These are phyloP conservation scores for Penicillium argentinense DNA, from an alignment of 495 filamentous ascomycete genomes.

Conservation along the genomic window DNA sequence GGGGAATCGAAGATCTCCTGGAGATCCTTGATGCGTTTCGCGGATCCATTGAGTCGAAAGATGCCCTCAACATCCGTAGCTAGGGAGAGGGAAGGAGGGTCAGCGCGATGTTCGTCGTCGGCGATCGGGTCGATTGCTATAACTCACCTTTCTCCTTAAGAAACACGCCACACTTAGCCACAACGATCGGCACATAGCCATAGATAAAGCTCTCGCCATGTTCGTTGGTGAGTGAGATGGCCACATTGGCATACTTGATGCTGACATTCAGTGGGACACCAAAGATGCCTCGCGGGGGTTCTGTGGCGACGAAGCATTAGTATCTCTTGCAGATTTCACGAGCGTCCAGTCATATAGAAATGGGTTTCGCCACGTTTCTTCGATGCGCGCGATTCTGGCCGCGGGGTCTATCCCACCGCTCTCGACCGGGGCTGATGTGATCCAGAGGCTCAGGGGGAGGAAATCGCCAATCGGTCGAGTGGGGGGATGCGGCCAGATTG, in stretches of 20 bases:
- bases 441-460: conserved; percentile 2
- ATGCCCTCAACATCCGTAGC: conserved; percentile 97
- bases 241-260: conserved; percentile 98
- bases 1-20: conserved; percentile 90
- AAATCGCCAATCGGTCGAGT: not conserved
- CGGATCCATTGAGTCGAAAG: conserved; percentile 93
- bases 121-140: conserved; percentile 1
- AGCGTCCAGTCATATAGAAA: no score
- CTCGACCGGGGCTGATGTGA: not conserved
- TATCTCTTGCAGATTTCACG: no score
- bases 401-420: not conserved
- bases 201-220: conserved; percentile 95
- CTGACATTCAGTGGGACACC: conserved; percentile 91
- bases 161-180: conserved; percentile 97
- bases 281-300: conserved; percentile 68
- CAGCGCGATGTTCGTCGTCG: conserved; percentile 3
- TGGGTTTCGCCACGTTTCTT: no score
- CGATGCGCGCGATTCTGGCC: not conserved
- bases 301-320: conserved; percentile 9
- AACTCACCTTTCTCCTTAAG: conserved; percentile 93
- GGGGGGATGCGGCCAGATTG: no score
- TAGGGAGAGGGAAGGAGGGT: conserved; percentile 48
- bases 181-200: conserved; percentile 97
- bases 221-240: conserved; percentile 90
- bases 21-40: conserved; percentile 96